Conservation (phyloP, 1,284 basidiomycete species). For the Athelia sp. region DNA sequence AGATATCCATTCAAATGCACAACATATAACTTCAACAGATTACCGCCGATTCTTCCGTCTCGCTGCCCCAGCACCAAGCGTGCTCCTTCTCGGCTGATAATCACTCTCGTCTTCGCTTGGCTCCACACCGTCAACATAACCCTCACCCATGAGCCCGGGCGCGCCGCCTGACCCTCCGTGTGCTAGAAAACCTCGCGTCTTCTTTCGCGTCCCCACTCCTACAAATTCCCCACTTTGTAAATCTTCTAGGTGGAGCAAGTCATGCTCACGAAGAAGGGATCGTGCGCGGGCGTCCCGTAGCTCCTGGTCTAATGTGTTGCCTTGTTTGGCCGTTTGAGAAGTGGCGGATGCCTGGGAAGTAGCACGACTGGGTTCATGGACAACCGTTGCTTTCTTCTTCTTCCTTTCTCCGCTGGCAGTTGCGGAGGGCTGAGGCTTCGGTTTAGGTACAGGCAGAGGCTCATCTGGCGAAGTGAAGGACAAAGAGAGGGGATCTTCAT, state of each 20-base stretch:
- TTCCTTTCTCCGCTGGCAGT: background rate
- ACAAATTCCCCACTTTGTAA: conserved; percentile 41
- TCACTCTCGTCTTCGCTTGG: conserved; percentile 19
- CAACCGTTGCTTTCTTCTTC: conserved; percentile 1
- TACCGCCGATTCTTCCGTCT: conserved; percentile 7
- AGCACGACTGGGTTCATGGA: background rate
- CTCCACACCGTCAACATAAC: conserved; percentile 49
- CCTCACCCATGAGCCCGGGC: conserved; percentile 64
- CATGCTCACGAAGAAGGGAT: conserved; percentile 12
- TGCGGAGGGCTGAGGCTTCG: background rate
- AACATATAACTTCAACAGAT: conserved; percentile 7
- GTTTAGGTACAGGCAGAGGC: background rate
- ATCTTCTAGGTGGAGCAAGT: conserved; percentile 21
- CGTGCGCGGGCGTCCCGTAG: conserved; percentile 40
- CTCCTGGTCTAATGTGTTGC: conserved; percentile 60
- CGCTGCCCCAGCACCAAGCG: background rate
- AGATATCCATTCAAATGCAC: background rate
- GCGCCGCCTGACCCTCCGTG: conserved; percentile 65
- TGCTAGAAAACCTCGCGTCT: conserved; percentile 57
- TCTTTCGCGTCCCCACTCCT: conserved; percentile 50
- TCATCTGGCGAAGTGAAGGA: conserved; percentile 8
- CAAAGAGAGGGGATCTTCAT: conserved; percentile 19
- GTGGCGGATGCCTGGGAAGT: background rate
- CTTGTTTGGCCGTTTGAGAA: background rate
- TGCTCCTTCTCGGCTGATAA: conserved; percentile 12